Evolutionary conservation across 805 yeast genomes (phyloP).

Genomic region (Middelhovenomyces tepae): DNA sequence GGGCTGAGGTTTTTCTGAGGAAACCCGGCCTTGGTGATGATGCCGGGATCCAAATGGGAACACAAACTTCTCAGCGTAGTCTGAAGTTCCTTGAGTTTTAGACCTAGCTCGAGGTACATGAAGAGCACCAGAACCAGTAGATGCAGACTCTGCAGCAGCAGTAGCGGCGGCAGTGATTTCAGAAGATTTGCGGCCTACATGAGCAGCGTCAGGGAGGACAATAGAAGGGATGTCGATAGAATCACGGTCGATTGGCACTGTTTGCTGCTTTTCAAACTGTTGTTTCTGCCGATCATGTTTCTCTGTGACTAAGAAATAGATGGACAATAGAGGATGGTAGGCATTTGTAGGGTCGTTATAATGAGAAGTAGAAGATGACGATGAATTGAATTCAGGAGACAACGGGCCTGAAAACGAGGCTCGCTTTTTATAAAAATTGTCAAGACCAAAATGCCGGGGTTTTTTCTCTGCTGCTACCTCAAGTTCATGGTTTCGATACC

Average conservation of each 20-base stretch:
- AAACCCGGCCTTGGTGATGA: too few species aligned
- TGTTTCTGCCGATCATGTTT: conserved; percentile 56
- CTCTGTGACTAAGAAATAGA: conserved; percentile 80
- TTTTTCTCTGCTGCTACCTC: too few species aligned
- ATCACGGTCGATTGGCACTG: background rate
- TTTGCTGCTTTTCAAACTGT: conserved; percentile 3
- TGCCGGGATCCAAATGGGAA: too few species aligned
- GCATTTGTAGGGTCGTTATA: conserved; percentile 84
- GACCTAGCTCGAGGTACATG: conserved; percentile 10
- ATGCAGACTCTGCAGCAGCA: conserved; percentile 2
- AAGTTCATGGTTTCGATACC: conserved; percentile 41
- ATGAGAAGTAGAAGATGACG: too few species aligned
- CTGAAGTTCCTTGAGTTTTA: conserved; percentile 13
- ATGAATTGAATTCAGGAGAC: background rate
- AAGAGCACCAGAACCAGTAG: conserved; percentile 4
- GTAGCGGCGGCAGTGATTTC: conserved; percentile 1
- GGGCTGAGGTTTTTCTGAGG: too few species aligned
- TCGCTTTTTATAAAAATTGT: conserved; percentile 1
- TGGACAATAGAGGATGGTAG: conserved; percentile 80
- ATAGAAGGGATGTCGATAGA: conserved; percentile 2
- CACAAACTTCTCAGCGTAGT: too few species aligned
- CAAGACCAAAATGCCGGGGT: too few species aligned
- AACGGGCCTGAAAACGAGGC: too few species aligned
- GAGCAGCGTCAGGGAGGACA: conserved; percentile 1
- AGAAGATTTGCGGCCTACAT: conserved; percentile 2